A percentile compares a stretch with the other conserved stretches of the same genome.
These are phyloP conservation scores for Cokeromyces recurvatus DNA, from an alignment of 371 early-diverging fungal genomes.

Conservation along the genomic window DNA sequence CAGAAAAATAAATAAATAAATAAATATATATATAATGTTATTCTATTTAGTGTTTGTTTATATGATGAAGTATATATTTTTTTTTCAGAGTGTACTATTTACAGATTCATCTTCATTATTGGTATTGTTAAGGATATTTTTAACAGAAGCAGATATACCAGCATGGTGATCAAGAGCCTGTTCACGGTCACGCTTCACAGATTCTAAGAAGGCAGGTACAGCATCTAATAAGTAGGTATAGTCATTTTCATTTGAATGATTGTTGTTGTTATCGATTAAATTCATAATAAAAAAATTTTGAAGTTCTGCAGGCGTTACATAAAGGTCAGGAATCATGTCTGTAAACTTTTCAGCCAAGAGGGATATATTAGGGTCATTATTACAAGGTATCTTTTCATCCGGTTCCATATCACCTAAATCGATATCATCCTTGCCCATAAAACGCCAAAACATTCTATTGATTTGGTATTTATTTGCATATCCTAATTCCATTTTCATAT, in stretches of 20 bases:
- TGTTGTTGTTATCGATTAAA: conserved; percentile 9
- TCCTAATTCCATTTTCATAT: conserved; percentile 79
- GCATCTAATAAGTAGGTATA: conserved; percentile 13
- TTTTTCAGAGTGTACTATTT: no score
- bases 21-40: no score
- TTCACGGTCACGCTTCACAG: conserved; percentile 18
- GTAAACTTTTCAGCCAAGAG: conserved; percentile 14
- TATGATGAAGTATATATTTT: no score
- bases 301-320: conserved; percentile 46
- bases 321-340: conserved; percentile 27
- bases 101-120: no score
- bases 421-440: conserved; percentile 18
- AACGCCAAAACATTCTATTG: conserved; percentile 43
- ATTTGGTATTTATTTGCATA: conserved; percentile 70
- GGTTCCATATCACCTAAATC: background rate
- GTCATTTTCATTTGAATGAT: background rate
- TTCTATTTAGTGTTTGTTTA: no score
- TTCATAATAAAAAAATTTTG: conserved; percentile 38
- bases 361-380: background rate
- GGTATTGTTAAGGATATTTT: no score
- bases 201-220: conserved; percentile 18
- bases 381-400: background rate
- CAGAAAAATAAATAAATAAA: no score
- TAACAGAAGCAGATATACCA: no score
- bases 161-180: conserved; percentile 19